Evolutionary conservation across 2,329 filamentous ascomycete species (phyloP), one percentile per base, ranked within the genome.

Genomic region (Camptophora hylomeconis): DNA sequence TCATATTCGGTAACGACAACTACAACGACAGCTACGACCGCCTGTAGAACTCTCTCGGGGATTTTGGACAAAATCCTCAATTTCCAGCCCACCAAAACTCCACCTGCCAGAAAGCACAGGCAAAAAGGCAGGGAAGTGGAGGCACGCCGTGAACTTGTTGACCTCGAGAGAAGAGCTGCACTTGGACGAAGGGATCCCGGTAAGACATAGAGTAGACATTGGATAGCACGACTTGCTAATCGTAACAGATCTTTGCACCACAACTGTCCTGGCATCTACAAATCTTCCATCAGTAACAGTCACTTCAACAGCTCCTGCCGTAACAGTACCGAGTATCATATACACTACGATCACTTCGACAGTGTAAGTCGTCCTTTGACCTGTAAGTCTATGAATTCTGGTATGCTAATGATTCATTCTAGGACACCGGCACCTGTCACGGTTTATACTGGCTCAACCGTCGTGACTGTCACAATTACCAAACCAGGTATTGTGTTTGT

Each of bases 381-480:
- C 7, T n/a, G 19, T n/a, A 26, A 8, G 7, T 23, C 4, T 16
- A 24, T 7, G 6, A 14, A 26, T 15, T 5, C 22, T 26, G n/a
- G 18, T 31, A 14, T 26, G n/a, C 16, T 17, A n/a, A 30, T 17
- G 13, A 41, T 35, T 20, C n/a, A n/a, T n/a, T n/a, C n/a, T n/a
- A n/a, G n/a, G n/a, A 41, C 33, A 11, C 38, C 40, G 2, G 11
- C 33, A n/a, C 29, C 38, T 6, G 34, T 39, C 9, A 42, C 40
- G n/a, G 38, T 31, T 17, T 37, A 36, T 25, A 30, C 32, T 19
- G 38, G 38, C 20, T 29, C 28, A 20, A 35, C 31, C 10, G 30
- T 24, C 23, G 35, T 31, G 8, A 40, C 36, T 3, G 33, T 22
- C 24, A 42, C 40, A 8, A 20, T 40, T 19, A 42, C 40, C 8